These are phyloP conservation scores for Citrullus colocynthis DNA, from an alignment of 306 rosid genomes.

Conservation along the genomic window DNA sequence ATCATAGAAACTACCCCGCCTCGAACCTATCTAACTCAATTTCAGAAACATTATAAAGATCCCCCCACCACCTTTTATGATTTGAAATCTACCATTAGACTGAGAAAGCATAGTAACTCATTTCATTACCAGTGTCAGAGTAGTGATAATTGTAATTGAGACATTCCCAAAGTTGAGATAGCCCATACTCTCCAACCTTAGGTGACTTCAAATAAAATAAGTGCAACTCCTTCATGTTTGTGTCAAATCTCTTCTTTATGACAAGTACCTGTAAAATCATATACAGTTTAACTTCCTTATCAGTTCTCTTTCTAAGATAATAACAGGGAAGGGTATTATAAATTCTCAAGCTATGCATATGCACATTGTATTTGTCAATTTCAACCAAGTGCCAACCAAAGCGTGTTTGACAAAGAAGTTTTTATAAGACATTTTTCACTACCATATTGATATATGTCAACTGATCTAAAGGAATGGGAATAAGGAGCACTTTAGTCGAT, in stretches of 20 bases:
- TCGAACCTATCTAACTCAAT: background rate
- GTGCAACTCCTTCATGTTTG: slow-evolving; percentile 58
- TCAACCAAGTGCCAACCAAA: background rate
- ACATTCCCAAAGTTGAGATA: slow-evolving; percentile 70
- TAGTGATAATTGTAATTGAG: slow-evolving; percentile 64
- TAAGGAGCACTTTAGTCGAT: background rate
- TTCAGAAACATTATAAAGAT: background rate
- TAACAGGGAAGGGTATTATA: background rate
- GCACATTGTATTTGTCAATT: background rate
- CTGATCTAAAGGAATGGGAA: background rate
- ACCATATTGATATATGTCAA: background rate
- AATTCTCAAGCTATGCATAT: background rate
- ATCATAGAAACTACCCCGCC: background rate
- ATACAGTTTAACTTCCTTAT: background rate
- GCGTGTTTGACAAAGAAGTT: background rate
- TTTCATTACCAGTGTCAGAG: slow-evolving; percentile 30
- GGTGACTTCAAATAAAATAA: slow-evolving; percentile 51
- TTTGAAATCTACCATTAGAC: background rate
- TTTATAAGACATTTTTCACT: too few relatives aligned
- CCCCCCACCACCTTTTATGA: background rate
- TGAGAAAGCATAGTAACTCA: slow-evolving; percentile 13
- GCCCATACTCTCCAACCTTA: slow-evolving; percentile 47
- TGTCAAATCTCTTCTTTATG: slow-evolving; percentile 55
- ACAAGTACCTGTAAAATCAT: slow-evolving; percentile 51
- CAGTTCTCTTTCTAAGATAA: background rate